Percentiles rank a stretch among this genome's conserved stretches.
Conservation (phyloP, 2,329 filamentous ascomycete species). For the Penicillium rolfsii region DNA sequence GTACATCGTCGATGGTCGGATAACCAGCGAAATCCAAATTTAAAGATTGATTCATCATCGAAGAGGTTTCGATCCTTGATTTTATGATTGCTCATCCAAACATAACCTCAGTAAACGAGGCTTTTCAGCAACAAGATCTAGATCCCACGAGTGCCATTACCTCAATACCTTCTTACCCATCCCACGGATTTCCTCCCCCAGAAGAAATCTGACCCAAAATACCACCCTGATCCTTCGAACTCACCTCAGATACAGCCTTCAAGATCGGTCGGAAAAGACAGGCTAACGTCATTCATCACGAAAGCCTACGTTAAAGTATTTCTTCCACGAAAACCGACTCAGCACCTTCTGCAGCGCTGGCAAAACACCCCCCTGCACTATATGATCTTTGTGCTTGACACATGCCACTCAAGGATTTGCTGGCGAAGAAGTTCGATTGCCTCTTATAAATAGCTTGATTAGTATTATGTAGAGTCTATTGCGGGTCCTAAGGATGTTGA, state of each 20-base stretch:
- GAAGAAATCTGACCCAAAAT: not conserved
- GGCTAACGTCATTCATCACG: not conserved
- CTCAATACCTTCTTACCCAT: not conserved
- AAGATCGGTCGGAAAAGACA: not conserved
- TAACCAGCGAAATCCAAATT: too few species aligned
- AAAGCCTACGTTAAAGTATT: not conserved
- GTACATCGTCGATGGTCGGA: too few species aligned
- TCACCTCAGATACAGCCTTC: not conserved
- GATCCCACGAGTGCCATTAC: not conserved
- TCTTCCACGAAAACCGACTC: not conserved
- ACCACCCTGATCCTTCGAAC: not conserved
- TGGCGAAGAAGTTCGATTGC: not conserved
- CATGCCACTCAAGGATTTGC: not conserved
- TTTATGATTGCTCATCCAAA: too few species aligned
- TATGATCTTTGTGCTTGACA: not conserved
- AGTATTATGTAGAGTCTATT: not conserved
- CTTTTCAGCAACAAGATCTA: not conserved
- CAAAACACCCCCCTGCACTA: not conserved
- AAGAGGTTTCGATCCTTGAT: too few species aligned
- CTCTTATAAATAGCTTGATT: not conserved
- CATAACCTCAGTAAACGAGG: too few species aligned
- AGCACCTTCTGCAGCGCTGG: not conserved
- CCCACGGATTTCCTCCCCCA: not conserved
- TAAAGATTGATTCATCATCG: too few species aligned
- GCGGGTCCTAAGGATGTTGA: not conserved